Evolutionary conservation across 2,329 filamentous ascomycete genomes (phyloP), one percentile per base, ranked within the genome.

Genomic region (Polychaeton citri): DNA sequence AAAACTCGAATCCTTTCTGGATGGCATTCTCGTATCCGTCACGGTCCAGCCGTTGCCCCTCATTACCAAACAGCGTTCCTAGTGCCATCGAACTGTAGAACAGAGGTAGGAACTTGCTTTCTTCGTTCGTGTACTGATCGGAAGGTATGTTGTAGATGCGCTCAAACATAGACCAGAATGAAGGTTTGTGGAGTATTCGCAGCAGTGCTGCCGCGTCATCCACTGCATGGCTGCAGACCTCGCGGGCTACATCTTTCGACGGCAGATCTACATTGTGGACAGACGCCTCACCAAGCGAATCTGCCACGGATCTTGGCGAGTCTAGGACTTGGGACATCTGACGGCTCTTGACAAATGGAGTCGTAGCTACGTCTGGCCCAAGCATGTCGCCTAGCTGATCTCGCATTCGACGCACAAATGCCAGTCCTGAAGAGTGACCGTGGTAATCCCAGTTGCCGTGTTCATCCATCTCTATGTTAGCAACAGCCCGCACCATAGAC

Each of bases 391-490:
- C 80, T 46, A 95, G 83, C 52, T 94, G 81, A 51, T 92, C 82
- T 50, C 85, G 80, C 71, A 98, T 79, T 37, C 83, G 77, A 44
- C 76, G 74, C 48, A 95, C 71, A 56, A 95, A 98, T 43, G 88
- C 84, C 30, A 87, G 72, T 2, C 88, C 87, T 0, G 90, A 96
- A 0, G 88, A 95, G 44, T 83, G 81, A 33, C 90, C 90, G 53
- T 93, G 85, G 51, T 94, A 98, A 58, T 96, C 87, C 77, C 86
- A 93, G 48, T 90, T 77, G 30, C 88, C 88, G 49, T 79, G 76
- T 47, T 96, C 88, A 49, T 93, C 86, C 21, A 96, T 69, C 51
- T 96, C 88, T 13, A 98, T 69, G 54, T 87, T 82, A 21, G 88
- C 90, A 2, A 88, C 85, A 30, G 83, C 83, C 53, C 88, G 82